Conservation (phyloP, 2,329 filamentous ascomycete species). For the Septoria petroselini region DNA sequence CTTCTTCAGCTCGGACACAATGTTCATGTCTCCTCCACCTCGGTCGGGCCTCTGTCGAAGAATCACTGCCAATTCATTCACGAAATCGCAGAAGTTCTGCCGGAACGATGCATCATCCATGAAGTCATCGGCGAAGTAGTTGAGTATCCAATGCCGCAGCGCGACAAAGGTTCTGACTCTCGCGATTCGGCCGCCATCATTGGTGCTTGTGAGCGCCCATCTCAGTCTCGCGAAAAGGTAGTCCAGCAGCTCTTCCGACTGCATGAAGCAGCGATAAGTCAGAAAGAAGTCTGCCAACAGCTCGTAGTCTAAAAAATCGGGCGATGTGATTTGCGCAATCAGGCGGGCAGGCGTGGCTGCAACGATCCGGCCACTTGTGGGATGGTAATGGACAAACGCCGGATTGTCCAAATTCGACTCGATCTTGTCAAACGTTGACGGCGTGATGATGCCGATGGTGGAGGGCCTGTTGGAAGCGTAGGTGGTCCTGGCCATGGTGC, state of each 20-base stretch:
- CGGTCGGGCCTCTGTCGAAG: constrained; percentile 52
- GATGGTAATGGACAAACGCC: constrained; percentile 76
- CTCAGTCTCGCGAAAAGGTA: constrained; percentile 80
- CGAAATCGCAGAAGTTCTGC: constrained; percentile 70
- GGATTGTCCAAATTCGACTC: constrained; percentile 79
- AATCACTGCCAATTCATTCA: constrained; percentile 63
- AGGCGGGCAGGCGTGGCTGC: constrained; percentile 88
- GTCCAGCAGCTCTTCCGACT: constrained; percentile 69
- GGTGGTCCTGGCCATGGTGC: constrained; percentile 12
- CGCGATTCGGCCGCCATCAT: constrained; percentile 84
- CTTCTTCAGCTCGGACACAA: constrained; percentile 89
- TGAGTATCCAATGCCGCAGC: constrained; percentile 92
- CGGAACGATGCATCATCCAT: constrained; percentile 71
- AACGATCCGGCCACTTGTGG: constrained; percentile 68
- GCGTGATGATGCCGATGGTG: constrained; percentile 36
- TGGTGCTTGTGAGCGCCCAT: constrained; percentile 77
- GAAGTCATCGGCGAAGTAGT: constrained; percentile 97
- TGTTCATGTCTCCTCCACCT: constrained; percentile 70
- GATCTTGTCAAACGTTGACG: constrained; percentile 77
- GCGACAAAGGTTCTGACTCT: constrained; percentile 93
- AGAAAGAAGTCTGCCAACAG: constrained; percentile 97
- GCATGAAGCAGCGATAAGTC: constrained; percentile 85
- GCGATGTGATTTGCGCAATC: constrained; percentile 93
- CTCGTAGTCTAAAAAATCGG: constrained; percentile 93
- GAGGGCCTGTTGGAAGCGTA: constrained; percentile 16